These are phyloP conservation scores for Actinomucor elegans DNA, from an alignment of 371 early-diverging fungal species.

Conservation along the genomic window DNA sequence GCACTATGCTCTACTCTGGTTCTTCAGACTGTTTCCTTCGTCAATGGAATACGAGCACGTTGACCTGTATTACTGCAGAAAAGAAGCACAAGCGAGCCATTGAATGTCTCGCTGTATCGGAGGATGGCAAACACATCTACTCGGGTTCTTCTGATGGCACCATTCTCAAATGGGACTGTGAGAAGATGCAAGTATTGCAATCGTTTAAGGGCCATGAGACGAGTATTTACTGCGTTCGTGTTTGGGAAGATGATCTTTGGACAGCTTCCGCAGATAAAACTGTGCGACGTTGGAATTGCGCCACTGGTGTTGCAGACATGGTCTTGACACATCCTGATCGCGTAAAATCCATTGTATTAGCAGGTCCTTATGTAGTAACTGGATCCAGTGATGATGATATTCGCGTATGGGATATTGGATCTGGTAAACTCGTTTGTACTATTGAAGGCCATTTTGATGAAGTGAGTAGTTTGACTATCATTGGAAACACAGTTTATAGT, in stretches of 20 bases:
- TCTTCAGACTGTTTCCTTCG: conserved; percentile 74
- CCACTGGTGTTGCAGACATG: conserved; percentile 63
- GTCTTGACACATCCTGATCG: conserved; percentile 78
- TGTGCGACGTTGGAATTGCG: conserved; percentile 57
- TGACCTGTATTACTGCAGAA: conserved; percentile 40
- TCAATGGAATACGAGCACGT: conserved; percentile 61
- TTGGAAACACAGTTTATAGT: conserved; percentile 63
- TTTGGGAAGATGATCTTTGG: conserved; percentile 65
- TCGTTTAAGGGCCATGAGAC: conserved; percentile 70
- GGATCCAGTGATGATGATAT: conserved; percentile 83
- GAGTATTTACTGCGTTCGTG: conserved; percentile 62
- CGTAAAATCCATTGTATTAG: conserved; percentile 66
- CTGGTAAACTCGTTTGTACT: conserved; percentile 63
- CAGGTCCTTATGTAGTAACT: conserved; percentile 69
- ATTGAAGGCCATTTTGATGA: conserved; percentile 85
- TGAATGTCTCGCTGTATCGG: conserved; percentile 56
- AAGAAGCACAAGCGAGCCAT: conserved; percentile 67
- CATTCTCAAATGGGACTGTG: conserved; percentile 68
- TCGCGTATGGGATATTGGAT: conserved; percentile 81
- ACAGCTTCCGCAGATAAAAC: conserved; percentile 81
- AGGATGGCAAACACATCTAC: conserved; percentile 51
- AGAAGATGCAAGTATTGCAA: conserved; percentile 33
- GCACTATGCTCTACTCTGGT: conserved; percentile 58
- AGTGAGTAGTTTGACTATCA: conserved; percentile 59
- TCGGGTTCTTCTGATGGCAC: conserved; percentile 71